Base-by-base conservation (phyloP, 495 filamentous ascomycete species). In the Daldinia loculata region DNA sequence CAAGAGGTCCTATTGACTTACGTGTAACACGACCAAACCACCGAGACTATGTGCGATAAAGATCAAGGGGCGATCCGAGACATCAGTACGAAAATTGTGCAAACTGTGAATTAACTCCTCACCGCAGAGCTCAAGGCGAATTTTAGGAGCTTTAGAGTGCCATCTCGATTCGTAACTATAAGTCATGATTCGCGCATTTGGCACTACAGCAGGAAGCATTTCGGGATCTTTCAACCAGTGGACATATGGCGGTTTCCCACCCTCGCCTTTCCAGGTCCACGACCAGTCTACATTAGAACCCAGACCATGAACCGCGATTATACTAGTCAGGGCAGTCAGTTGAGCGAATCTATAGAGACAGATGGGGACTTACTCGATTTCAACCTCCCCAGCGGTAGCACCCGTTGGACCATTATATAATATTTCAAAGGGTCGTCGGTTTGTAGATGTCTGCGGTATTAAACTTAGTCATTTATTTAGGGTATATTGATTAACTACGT, bases 41-140 rank as follows among this genome's bases (percentile, higher is more conserved):
- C 61, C 50, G 4, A 63, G 50, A 6, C 61, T 63, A 32, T 63
- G 50, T 14, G 48, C 50, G 5, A 63, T 43, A 9, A 63, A 55
- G 0, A 63, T 29, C 0, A 63, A 3, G 7, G 50, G 61, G 1
- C 36, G 36, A 0, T 63, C 61, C 27, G 3, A 34, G 6, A 30
- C 26, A 27, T 43, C 50, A 19, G 19, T 19, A 5, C 61, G 36
- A 8, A 8, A 41, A 1, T 43, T 7, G n/a, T 63, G 34, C 4
- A 63, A 15, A 2, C 7, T 24, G 0, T 30, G 45, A 0, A 52
- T 15, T 1, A 63, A 26, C 2, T 63, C 50, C 41, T 63, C 50
- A 7, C 61, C 61, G 9, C 50, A 63, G 24, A 63, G 50, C 32
- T 55, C 34, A 19, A 58, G 56, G 9, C 19, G 56, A 1, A 27